Conservation (phyloP, 768 basidiomycete genomes). For the Lentinula lateritia region DNA sequence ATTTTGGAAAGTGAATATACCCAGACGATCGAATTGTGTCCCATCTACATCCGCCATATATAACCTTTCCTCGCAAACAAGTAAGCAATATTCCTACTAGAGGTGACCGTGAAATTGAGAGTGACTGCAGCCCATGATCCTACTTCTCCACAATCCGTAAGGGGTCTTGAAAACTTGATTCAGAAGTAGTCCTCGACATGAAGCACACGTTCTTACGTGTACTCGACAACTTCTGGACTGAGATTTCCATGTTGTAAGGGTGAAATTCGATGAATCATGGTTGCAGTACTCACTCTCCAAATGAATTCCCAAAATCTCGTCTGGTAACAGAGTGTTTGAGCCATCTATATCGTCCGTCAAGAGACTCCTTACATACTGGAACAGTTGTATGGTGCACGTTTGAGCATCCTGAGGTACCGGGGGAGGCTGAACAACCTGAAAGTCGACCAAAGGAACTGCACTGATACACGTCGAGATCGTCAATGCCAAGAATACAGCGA, state of each 20-base stretch:
- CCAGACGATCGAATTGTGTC: constrained; percentile 70
- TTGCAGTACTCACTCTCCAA: constrained; percentile 45
- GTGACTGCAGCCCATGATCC: constrained; percentile 75
- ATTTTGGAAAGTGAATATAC: constrained; percentile 69
- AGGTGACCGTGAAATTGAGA: constrained; percentile 73
- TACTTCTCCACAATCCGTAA: constrained; percentile 60
- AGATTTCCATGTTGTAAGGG: not conserved
- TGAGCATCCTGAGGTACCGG: constrained; percentile 53
- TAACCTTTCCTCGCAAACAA: no score
- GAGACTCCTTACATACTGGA: constrained; percentile 42
- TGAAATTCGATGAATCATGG: not conserved
- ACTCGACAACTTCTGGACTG: constrained; percentile 4
- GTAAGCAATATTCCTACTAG: constrained; percentile 23
- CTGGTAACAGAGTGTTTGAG: constrained; percentile 23
- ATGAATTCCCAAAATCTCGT: constrained; percentile 69
- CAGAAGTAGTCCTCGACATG: not conserved
- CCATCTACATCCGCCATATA: constrained; percentile 32
- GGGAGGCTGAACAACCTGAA: constrained; percentile 73
- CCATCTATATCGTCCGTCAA: not conserved
- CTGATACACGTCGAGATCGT: not conserved
- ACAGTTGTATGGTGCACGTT: constrained; percentile 61
- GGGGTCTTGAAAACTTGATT: constrained; percentile 43
- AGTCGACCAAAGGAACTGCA: constrained; percentile 42
- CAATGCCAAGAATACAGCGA: not conserved
- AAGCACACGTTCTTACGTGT: not conserved